These are phyloP conservation scores for Saitozyma sp. DNA, from an alignment of 768 basidiomycete genomes.

Conservation along the genomic window DNA sequence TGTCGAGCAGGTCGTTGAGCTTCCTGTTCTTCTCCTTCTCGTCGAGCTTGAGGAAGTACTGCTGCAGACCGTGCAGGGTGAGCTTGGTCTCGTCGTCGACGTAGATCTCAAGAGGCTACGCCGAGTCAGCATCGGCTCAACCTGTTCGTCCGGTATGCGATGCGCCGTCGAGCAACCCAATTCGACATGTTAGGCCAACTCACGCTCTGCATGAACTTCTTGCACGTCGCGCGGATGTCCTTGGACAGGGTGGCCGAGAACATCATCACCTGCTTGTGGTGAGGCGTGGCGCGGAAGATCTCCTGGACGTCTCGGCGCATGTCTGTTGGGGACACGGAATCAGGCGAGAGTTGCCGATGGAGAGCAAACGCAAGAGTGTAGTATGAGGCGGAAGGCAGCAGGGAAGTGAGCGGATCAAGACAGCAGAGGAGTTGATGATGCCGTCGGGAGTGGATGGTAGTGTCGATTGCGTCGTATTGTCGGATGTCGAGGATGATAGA, in stretches of 20 bases:
- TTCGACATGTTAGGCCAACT: slow-evolving; percentile 55
- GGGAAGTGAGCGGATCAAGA: slow-evolving; percentile 2
- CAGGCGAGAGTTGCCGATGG: neutral
- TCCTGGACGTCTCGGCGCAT: slow-evolving; percentile 99
- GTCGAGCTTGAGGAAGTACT: slow-evolving; percentile 96
- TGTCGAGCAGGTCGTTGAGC: slow-evolving; percentile 90
- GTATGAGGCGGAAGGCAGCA: no score
- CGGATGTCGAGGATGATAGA: no score
- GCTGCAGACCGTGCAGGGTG: slow-evolving; percentile 95
- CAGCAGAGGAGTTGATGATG: neutral
- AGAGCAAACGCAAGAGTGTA: neutral
- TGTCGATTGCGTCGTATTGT: no score
- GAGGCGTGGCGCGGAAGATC: slow-evolving; percentile 97
- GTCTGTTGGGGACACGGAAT: slow-evolving; percentile 64
- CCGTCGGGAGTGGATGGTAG: no score
- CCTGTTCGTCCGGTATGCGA: neutral
- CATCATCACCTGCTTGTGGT: slow-evolving; percentile 99
- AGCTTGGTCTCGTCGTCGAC: slow-evolving; percentile 99
- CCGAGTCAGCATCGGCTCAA: slow-evolving; percentile 11
- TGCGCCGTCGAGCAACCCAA: no score
- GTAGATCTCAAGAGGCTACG: slow-evolving; percentile 95
- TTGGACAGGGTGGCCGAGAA: slow-evolving; percentile 97
- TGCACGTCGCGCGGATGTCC: slow-evolving; percentile 95
- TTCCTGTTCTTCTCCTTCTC: slow-evolving; percentile 96
- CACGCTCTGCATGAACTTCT: slow-evolving; percentile 99